Conservation (phyloP, 108 stramenopile genomes). For the Skeletonema grethae region DNA sequence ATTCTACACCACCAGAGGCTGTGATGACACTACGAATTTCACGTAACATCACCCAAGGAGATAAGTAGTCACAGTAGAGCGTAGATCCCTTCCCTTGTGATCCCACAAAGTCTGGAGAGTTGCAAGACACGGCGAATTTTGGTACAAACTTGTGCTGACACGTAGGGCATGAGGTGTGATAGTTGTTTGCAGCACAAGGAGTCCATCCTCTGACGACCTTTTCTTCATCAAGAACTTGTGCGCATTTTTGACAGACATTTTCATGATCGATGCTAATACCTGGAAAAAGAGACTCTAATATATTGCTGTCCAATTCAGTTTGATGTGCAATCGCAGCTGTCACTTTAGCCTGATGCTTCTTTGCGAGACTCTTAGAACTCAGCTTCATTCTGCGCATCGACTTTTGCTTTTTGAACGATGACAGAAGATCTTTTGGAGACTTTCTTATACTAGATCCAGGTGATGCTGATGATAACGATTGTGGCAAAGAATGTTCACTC, state of each 20-base stretch:
- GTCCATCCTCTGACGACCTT: constrained; percentile 71
- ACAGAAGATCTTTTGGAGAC: neutral
- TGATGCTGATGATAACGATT: neutral
- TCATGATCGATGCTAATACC: constrained; percentile 65
- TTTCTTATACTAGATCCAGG: constrained; percentile 5
- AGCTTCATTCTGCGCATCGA: neutral
- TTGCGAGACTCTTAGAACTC: constrained; percentile 1
- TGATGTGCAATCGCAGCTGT: constrained; percentile 58
- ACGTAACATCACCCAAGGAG: constrained; percentile 82
- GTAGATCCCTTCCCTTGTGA: constrained; percentile 73
- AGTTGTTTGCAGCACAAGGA: constrained; percentile 61
- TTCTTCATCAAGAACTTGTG: constrained; percentile 49
- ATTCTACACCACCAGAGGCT: constrained; percentile 54
- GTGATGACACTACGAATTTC: constrained; percentile 60
- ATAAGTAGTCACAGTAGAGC: constrained; percentile 81
- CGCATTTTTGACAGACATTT: constrained; percentile 74
- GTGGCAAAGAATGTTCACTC: constrained; percentile 1
- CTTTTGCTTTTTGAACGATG: constrained; percentile 9
- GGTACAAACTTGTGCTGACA: constrained; percentile 80
- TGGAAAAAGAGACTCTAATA: constrained; percentile 73
- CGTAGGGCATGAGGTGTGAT: constrained; percentile 62
- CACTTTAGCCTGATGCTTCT: constrained; percentile 17
- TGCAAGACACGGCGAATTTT: constrained; percentile 63
- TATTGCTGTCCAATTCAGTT: constrained; percentile 64
- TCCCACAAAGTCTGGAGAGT: constrained; percentile 60